Evolutionary conservation across 1,139 yeast species (phyloP).

Genomic region (Magnusiomyces fungicola): DNA sequence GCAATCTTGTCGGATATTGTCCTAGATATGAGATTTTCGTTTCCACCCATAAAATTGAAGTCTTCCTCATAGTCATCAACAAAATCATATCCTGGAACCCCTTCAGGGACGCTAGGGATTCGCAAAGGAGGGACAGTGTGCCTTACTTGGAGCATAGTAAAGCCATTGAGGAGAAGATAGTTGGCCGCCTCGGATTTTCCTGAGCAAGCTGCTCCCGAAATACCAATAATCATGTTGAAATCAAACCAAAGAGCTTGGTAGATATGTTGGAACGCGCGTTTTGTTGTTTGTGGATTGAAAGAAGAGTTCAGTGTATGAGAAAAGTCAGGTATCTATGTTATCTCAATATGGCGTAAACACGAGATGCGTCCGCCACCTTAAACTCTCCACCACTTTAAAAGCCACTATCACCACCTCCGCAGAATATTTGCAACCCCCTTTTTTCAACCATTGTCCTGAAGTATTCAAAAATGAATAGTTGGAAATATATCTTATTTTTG

Average conservation of each 20-base stretch:
- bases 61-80: background rate
- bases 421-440: too few species aligned
- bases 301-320: too few species aligned
- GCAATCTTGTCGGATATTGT: background rate
- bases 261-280: too few species aligned
- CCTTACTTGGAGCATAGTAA: conserved; percentile 30
- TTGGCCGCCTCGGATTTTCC: conserved; percentile 63
- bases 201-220: conserved; percentile 64
- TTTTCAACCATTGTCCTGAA: too few species aligned
- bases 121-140: conserved; percentile 2
- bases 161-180: conserved; percentile 53
- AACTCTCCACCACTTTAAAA: background rate
- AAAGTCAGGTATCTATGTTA: too few species aligned
- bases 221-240: conserved; percentile 71
- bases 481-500: too few species aligned
- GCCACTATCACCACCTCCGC: background rate
- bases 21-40: background rate
- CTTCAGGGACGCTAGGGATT: conserved; percentile 5
- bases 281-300: too few species aligned
- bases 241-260: too few species aligned
- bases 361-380: too few species aligned
- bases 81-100: background rate
- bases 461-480: too few species aligned
- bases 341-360: too few species aligned
- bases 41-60: background rate